Evolutionary conservation across 306 rosid species (phyloP).

Genomic region (Quillaja saponaria): DNA sequence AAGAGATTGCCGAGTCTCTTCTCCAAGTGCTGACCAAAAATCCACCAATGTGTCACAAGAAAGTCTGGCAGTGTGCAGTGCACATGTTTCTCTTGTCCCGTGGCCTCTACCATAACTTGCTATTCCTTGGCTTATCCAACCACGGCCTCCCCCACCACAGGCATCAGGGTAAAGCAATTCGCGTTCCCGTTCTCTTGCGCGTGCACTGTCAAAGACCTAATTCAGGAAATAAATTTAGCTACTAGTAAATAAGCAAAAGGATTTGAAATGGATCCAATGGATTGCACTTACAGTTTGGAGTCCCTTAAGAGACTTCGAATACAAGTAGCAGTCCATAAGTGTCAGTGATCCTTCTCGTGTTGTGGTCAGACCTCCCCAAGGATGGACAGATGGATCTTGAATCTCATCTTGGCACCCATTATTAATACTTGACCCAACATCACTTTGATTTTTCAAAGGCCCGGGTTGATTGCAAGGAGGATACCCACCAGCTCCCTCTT

Average conservation of each 20-base stretch:
- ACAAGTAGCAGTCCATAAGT: conserved; percentile 84
- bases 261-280: conserved; percentile 12
- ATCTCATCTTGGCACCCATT: conserved; percentile 74
- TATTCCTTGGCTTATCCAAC: conserved; percentile 99
- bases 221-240: conserved; percentile 37
- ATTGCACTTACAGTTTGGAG: conserved; percentile 73
- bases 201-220: conserved; percentile 96
- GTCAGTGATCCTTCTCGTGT: conserved; percentile 86
- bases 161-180: conserved; percentile 99
- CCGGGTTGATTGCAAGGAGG: conserved; percentile 50
- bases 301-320: conserved; percentile 71
- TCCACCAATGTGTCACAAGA: conserved; percentile 96
- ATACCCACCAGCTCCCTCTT: conserved; percentile 54
- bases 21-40: conserved; percentile 98
- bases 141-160: conserved; percentile 98
- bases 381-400: conserved; percentile 90
- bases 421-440: conserved; percentile 45
- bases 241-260: conserved; percentile 14
- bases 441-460: conserved; percentile 53
- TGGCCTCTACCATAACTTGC: conserved; percentile 89
- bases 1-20: conserved; percentile 93
- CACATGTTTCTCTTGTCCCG: conserved; percentile 95
- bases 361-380: conserved; percentile 98
- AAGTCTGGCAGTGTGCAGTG: conserved; percentile 96
- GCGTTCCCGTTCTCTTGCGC: conserved; percentile 95